Evolutionary conservation across 2,329 filamentous ascomycete genomes (phyloP).

Genomic region (Diaporthe sp.): DNA sequence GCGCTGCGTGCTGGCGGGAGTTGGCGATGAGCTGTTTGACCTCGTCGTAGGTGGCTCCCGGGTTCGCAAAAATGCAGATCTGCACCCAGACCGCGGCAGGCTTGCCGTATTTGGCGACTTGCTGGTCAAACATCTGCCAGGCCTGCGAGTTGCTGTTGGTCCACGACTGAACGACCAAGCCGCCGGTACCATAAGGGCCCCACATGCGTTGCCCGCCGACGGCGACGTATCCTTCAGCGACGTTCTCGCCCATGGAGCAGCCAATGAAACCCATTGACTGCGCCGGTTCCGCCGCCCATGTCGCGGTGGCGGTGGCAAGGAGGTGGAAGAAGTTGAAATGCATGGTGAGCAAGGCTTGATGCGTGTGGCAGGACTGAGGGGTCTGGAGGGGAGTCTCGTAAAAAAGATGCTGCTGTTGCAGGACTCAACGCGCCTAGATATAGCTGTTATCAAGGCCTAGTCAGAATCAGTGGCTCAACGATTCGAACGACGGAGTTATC

Average conservation of each 20-base stretch:
- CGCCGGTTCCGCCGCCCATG: neutral
- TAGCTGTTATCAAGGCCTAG: neutral
- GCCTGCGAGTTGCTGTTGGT: conserved; percentile 46
- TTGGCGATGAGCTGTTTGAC: conserved; percentile 49
- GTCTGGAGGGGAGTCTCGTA: no score
- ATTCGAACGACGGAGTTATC: neutral
- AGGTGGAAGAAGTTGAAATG: neutral
- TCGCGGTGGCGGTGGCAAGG: neutral
- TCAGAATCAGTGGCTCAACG: neutral
- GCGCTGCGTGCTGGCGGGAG: conserved; percentile 47
- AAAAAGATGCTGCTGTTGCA: neutral
- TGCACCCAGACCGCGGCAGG: conserved; percentile 48
- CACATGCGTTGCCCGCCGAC: conserved; percentile 47
- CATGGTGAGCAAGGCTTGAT: neutral
- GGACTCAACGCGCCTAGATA: neutral
- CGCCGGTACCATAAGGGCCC: conserved; percentile 49
- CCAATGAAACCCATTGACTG: conserved; percentile 50
- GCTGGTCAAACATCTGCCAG: conserved; percentile 48
- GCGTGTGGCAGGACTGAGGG: neutral
- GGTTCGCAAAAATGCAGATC: conserved; percentile 50
- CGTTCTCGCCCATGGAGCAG: conserved; percentile 50
- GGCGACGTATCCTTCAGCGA: conserved; percentile 49
- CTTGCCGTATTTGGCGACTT: conserved; percentile 46
- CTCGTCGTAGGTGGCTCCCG: conserved; percentile 48
- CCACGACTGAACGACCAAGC: conserved; percentile 49